phyloP scores from a whole-genome alignment of 202 grass and related monocot species.

The Alloteropsis angusta region DNA sequence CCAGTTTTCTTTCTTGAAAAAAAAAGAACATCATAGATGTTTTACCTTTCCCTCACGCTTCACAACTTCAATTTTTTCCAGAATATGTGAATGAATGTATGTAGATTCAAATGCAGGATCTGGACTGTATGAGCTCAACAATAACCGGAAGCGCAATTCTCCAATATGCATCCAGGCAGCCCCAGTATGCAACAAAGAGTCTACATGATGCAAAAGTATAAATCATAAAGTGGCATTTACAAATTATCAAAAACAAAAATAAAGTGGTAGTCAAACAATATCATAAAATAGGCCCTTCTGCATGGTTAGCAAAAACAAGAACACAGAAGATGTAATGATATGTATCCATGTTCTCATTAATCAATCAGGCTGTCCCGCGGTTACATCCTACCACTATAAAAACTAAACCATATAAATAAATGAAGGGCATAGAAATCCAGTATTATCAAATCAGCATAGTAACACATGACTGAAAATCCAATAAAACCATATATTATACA shows the following conservation, averaged over 20 bases:
- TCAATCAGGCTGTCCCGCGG: neutral
- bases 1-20: neutral
- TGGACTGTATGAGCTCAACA: conserved; percentile 67
- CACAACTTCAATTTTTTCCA: conserved; percentile 60
- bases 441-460: neutral
- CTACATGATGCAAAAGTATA: conserved; percentile 32
- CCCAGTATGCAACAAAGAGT: conserved; percentile 64
- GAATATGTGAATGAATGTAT: conserved; percentile 60
- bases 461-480: neutral
- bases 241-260: neutral
- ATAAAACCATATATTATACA: conserved; percentile 2
- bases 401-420: neutral
- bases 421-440: neutral
- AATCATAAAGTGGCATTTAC: neutral
- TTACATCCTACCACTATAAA: neutral
- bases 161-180: conserved; percentile 89
- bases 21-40: neutral
- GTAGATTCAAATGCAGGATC: conserved; percentile 64
- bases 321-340: neutral
- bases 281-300: neutral
- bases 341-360: neutral
- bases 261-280: neutral
- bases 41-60: conserved; percentile 72
- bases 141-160: conserved; percentile 60
- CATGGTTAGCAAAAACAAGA: neutral